These are phyloP conservation scores for Calonectria multiphialidica DNA, from an alignment of 2,329 filamentous ascomycete species.

Conservation along the genomic window DNA sequence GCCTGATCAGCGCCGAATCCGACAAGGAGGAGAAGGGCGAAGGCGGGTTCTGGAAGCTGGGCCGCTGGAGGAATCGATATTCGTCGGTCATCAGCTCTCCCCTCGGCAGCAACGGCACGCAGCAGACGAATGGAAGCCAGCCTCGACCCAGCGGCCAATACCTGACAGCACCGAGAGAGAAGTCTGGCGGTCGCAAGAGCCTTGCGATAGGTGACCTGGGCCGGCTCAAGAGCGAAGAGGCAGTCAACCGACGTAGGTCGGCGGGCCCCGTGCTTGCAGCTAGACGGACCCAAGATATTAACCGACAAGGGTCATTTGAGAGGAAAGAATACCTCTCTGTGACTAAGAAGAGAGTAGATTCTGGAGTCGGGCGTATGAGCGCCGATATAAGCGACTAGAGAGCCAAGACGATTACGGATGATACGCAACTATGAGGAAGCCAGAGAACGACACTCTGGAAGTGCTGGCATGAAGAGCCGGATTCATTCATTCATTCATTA, in stretches of 20 bases:
- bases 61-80: slow-evolving; percentile 61
- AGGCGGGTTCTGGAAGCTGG: slow-evolving; percentile 68
- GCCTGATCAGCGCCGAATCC: slow-evolving; percentile 53
- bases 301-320: slow-evolving; percentile 34
- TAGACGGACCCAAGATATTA: slow-evolving; percentile 37
- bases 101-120: slow-evolving; percentile 29
- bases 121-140: slow-evolving; percentile 47
- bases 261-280: slow-evolving; percentile 40
- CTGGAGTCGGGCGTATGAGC: slow-evolving; percentile 49
- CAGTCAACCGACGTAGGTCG: slow-evolving; percentile 46
- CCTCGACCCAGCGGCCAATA: slow-evolving; percentile 44
- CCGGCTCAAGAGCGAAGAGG: slow-evolving; percentile 41
- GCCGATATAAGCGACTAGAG: slow-evolving; percentile 40
- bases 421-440: slow-evolving; percentile 5
- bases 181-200: slow-evolving; percentile 45
- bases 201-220: slow-evolving; percentile 45
- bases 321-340: slow-evolving; percentile 31
- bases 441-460: slow-evolving; percentile 23
- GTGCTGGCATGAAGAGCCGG: slow-evolving; percentile 22
- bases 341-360: slow-evolving; percentile 49
- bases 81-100: slow-evolving; percentile 41
- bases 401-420: slow-evolving; percentile 19
- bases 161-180: slow-evolving; percentile 49
- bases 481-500: slow-evolving; percentile 6
- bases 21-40: slow-evolving; percentile 57